Conservation (phyloP, 306 rosid genomes). For the Sechiopsis laciniata region DNA sequence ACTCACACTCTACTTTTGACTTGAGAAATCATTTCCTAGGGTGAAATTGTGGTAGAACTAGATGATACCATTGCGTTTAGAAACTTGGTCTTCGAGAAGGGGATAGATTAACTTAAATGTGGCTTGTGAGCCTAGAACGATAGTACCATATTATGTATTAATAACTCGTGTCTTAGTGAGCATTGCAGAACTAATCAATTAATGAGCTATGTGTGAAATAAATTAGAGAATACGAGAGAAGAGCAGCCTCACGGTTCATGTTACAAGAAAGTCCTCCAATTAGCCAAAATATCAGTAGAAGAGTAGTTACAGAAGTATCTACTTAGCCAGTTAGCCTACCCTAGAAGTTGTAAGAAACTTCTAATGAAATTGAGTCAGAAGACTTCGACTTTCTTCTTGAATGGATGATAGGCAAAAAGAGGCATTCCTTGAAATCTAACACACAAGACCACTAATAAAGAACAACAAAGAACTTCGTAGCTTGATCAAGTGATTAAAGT, state of each 20-base stretch:
- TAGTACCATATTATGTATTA: neutral
- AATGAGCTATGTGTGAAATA: neutral
- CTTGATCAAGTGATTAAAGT: neutral
- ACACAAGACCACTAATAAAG: neutral
- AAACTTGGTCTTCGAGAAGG: neutral
- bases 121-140: neutral
- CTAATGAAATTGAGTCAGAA: neutral
- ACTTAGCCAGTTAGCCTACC: neutral
- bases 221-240: neutral
- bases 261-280: neutral
- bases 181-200: neutral
- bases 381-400: neutral
- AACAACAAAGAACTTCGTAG: neutral
- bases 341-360: neutral
- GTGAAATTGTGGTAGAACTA: neutral
- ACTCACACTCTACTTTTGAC: neutral
- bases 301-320: neutral
- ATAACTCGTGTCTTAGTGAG: neutral
- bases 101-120: neutral
- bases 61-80: neutral
- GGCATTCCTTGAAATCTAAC: neutral
- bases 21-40: neutral
- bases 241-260: neutral
- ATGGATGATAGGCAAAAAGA: neutral
- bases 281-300: neutral